phyloP scores from a whole-genome alignment of 1,139 yeast species.

The Scheffersomyces segobiensis region DNA sequence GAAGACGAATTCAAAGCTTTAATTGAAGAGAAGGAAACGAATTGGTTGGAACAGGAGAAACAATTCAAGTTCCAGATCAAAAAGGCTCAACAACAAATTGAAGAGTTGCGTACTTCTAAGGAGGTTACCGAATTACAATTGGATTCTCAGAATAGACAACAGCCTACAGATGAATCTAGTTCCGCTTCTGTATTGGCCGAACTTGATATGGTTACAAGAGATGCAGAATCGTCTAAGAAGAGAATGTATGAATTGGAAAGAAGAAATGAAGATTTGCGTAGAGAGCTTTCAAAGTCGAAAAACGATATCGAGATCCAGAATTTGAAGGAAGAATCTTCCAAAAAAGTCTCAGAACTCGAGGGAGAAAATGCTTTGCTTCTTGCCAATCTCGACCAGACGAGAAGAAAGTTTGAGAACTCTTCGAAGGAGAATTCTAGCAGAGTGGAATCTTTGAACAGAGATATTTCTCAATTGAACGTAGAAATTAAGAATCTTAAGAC shows the following conservation, averaged over 20 bases:
- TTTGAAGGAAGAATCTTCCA: constrained; percentile 34
- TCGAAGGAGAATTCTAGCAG: constrained; percentile 35
- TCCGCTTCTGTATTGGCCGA: constrained; percentile 46
- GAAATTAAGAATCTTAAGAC: constrained; percentile 54
- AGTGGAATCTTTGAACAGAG: constrained; percentile 42
- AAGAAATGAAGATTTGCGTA: constrained; percentile 72
- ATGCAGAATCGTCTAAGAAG: constrained; percentile 70
- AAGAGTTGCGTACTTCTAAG: constrained; percentile 56
- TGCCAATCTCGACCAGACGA: constrained; percentile 61
- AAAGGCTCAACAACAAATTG: constrained; percentile 49
- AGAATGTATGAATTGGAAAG: constrained; percentile 72
- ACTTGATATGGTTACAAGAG: constrained; percentile 68
- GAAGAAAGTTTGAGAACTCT: constrained; percentile 31
- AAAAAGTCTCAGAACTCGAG: constrained; percentile 57
- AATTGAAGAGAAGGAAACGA: constrained; percentile 62
- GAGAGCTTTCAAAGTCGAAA: constrained; percentile 57
- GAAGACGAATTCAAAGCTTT: constrained; percentile 62
- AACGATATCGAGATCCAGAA: constrained; percentile 40
- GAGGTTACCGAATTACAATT: constrained; percentile 56
- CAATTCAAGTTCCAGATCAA: constrained; percentile 45
- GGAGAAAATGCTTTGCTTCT: constrained; percentile 65
- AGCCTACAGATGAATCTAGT: constrained; percentile 10
- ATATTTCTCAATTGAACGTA: constrained; percentile 44
- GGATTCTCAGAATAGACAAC: constrained; percentile 36
- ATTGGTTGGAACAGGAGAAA: constrained; percentile 56